Conservation (phyloP, 108 stramenopile species). For the Skeletonema potamos region DNA sequence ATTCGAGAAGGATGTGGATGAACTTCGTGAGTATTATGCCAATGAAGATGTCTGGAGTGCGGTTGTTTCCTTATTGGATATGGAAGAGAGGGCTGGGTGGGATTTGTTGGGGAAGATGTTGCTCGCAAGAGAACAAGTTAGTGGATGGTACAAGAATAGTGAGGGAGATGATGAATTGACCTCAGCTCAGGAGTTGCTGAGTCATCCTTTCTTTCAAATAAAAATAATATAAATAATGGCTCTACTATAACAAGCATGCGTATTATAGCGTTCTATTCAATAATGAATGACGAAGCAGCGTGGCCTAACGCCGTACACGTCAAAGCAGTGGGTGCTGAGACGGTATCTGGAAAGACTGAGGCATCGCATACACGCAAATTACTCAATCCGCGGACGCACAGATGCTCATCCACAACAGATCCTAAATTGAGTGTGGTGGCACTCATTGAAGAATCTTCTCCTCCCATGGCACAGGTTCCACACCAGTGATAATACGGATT, state of each 20-base stretch:
- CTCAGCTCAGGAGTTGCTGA: constrained; percentile 53
- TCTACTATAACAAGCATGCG: neutral
- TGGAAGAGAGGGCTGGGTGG: constrained; percentile 79
- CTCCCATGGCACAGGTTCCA: constrained; percentile 72
- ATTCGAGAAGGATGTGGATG: constrained; percentile 76
- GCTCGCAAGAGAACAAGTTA: constrained; percentile 67
- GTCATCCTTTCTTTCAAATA: constrained; percentile 62
- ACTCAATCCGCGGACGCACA: constrained; percentile 45
- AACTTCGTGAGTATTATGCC: constrained; percentile 79
- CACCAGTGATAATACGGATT: constrained; percentile 80
- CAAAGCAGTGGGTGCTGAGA: constrained; percentile 69
- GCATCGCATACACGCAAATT: constrained; percentile 72
- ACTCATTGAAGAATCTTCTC: neutral
- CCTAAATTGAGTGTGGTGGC: neutral
- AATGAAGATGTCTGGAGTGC: constrained; percentile 78
- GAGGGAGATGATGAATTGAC: constrained; percentile 37
- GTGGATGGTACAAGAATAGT: constrained; percentile 30
- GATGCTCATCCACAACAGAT: constrained; percentile 60
- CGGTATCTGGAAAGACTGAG: constrained; percentile 58
- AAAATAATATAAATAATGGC: constrained; percentile 10
- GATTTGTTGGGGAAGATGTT: constrained; percentile 62
- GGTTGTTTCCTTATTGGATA: constrained; percentile 67
- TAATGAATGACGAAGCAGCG: constrained; percentile 30
- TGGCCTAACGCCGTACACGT: constrained; percentile 74
- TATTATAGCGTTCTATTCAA: neutral